These are phyloP conservation scores for Podaxis mareebaensis DNA, from an alignment of 768 basidiomycete species.

Conservation along the genomic window DNA sequence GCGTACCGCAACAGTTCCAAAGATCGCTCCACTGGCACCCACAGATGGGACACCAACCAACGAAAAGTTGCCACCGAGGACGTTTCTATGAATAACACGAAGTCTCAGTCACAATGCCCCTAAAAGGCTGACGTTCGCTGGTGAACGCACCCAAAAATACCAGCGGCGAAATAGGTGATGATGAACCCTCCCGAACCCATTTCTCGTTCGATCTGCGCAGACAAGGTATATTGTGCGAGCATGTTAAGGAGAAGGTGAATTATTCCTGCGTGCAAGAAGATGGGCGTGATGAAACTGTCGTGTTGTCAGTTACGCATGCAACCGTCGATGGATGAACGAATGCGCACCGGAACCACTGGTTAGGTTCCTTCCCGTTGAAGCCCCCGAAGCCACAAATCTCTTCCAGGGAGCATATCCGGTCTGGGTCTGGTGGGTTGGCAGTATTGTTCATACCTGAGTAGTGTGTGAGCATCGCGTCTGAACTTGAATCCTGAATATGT, in stretches of 20 bases:
- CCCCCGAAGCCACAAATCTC: conserved; percentile 91
- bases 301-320: conserved; percentile 5
- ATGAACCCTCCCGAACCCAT: conserved; percentile 89
- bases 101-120: neutral
- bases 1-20: conserved; percentile 78
- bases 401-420: conserved; percentile 70
- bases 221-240: conserved; percentile 80
- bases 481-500: neutral
- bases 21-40: conserved; percentile 93
- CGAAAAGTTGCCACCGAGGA: conserved; percentile 92
- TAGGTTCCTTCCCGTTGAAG: conserved; percentile 36
- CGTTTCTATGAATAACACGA: conserved; percentile 49
- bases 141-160: conserved; percentile 78
- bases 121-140: neutral
- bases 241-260: conserved; percentile 92
- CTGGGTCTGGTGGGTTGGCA: conserved; percentile 69
- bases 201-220: conserved; percentile 84
- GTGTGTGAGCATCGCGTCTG: neutral
- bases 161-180: conserved; percentile 85
- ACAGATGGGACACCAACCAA: conserved; percentile 86
- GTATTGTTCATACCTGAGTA: conserved; percentile 77
- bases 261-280: conserved; percentile 95
- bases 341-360: conserved; percentile 48
- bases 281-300: conserved; percentile 77
- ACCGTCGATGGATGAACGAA: neutral